phyloP scores from a whole-genome alignment of 2,329 filamentous ascomycete species.

The Akanthomyces lecanii region DNA sequence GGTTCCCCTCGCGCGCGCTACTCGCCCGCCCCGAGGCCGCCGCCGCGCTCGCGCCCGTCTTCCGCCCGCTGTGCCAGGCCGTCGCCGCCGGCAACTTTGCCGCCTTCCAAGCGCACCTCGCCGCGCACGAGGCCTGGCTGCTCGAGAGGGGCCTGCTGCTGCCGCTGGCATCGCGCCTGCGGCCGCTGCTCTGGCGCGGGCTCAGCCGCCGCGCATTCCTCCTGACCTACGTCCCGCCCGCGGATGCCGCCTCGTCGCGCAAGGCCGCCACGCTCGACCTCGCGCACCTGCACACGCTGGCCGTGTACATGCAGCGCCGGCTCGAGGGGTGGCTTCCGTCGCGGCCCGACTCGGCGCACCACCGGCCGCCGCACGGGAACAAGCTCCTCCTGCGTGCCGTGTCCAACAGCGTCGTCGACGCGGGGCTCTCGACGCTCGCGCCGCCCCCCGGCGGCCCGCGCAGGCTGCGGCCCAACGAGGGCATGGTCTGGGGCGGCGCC shows the following conservation, averaged over 20 bases:
- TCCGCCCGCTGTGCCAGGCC: constrained; percentile 67
- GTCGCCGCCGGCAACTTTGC: constrained; percentile 71
- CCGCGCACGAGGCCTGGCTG: constrained; percentile 65
- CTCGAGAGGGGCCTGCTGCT: constrained; percentile 71
- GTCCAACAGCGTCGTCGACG: constrained; percentile 39
- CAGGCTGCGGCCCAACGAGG: constrained; percentile 53
- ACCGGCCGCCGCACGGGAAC: constrained; percentile 41
- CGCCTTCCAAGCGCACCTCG: constrained; percentile 66
- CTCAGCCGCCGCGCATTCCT: constrained; percentile 75
- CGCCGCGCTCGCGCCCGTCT: constrained; percentile 59
- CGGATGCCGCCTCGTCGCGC: constrained; percentile 43
- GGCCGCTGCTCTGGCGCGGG: constrained; percentile 79
- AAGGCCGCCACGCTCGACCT: constrained; percentile 73
- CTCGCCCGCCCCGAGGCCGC: constrained; percentile 66
- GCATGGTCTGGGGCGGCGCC: constrained; percentile 61
- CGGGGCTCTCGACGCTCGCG: constrained; percentile 39
- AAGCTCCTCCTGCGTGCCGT: constrained; percentile 49
- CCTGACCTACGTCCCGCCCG: constrained; percentile 62
- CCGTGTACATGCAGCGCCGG: constrained; percentile 60
- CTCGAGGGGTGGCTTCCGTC: constrained; percentile 54
- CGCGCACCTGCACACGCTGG: constrained; percentile 59
- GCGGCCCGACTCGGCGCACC: constrained; percentile 26
- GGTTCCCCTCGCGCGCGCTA: constrained; percentile 67
- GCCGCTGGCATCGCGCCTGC: constrained; percentile 69
- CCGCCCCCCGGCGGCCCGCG: constrained; percentile 45